These are phyloP conservation scores for Calonectria henricotiae DNA, from an alignment of 2,329 filamentous ascomycete species.

Conservation along the genomic window DNA sequence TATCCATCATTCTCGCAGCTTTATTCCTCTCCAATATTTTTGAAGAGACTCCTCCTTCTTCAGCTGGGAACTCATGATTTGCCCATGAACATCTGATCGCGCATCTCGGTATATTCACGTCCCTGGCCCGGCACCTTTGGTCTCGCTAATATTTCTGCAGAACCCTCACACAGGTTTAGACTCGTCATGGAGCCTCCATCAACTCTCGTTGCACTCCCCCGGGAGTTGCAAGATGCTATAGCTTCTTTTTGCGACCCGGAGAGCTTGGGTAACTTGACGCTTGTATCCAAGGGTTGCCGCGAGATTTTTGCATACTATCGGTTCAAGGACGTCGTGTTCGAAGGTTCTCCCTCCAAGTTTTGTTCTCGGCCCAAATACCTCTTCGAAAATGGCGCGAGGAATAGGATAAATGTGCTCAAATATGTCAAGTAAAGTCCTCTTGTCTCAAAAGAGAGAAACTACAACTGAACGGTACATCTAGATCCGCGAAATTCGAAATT, in stretches of 20 bases:
- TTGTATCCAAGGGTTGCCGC: neutral
- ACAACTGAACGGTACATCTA: neutral
- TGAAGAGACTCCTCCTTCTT: too few species aligned
- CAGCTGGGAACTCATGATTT: too few species aligned
- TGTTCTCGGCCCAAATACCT: neutral
- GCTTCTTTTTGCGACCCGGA: neutral
- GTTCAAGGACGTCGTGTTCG: neutral
- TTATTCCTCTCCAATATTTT: too few species aligned
- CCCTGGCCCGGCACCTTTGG: too few species aligned
- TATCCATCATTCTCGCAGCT: too few species aligned
- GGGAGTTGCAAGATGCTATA: neutral
- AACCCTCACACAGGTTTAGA: too few species aligned
- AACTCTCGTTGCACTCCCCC: neutral
- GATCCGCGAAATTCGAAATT: neutral
- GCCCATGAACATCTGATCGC: too few species aligned
- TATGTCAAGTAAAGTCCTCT: neutral
- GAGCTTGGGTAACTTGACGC: neutral
- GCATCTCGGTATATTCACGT: too few species aligned
- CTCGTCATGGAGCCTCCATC: neutral
- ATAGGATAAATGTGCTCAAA: neutral
- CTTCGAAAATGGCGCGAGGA: neutral
- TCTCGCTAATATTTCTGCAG: too few species aligned
- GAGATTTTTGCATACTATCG: conserved; percentile 2
- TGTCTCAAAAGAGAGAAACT: too few species aligned
- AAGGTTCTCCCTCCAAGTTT: neutral